Evolutionary conservation across 1,139 yeast species (phyloP).

Genomic region (Nakaseomyces sp.): DNA sequence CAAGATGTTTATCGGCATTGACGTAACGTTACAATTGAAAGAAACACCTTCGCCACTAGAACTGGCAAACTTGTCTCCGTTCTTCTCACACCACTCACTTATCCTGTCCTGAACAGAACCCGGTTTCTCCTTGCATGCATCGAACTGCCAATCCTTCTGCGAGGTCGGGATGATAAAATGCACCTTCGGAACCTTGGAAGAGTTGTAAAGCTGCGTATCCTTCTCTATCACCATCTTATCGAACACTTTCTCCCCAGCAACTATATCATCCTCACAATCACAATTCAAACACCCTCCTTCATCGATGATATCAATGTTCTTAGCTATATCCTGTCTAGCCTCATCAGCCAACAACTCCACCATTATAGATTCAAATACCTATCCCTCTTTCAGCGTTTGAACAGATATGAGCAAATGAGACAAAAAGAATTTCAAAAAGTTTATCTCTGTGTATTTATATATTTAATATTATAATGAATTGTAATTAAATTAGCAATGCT

Average conservation of each 20-base stretch:
- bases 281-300: conserved; percentile 9
- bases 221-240: conserved; percentile 41
- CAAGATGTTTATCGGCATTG: conserved; percentile 39
- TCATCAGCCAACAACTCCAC: background rate
- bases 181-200: conserved; percentile 58
- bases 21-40: conserved; percentile 47
- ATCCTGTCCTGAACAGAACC: conserved; percentile 47
- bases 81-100: conserved; percentile 38
- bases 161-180: conserved; percentile 81
- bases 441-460: too few species aligned
- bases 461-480: too few species aligned
- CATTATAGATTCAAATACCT: background rate
- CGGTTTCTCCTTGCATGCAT: conserved; percentile 47
- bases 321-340: conserved; percentile 8
- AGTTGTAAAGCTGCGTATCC: conserved; percentile 53
- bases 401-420: too few species aligned
- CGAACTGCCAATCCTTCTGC: conserved; percentile 74
- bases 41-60: conserved; percentile 26
- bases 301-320: conserved; percentile 9
- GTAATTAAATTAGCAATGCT: too few species aligned
- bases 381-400: too few species aligned
- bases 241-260: conserved; percentile 19
- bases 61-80: conserved; percentile 6
- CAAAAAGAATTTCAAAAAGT: too few species aligned
- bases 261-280: conserved; percentile 16